Evolutionary conservation across 768 basidiomycete species (phyloP).

Genomic region (Cystofilobasidium macerans): DNA sequence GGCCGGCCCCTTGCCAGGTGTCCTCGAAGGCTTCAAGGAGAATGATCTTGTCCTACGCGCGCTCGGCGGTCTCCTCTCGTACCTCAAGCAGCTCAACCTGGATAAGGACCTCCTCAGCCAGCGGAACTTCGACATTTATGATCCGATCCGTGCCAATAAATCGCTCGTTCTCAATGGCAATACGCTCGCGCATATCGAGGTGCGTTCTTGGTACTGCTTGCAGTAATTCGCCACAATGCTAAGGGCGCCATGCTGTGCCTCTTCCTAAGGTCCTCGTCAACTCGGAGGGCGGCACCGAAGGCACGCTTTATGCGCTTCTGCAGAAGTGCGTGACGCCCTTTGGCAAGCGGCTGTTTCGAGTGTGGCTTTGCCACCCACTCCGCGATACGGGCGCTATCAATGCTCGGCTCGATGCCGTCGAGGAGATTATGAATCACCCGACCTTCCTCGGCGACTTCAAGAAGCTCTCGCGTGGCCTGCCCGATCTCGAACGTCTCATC

Average conservation of each 20-base stretch:
- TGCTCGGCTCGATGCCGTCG: constrained; percentile 81
- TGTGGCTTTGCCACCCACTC: constrained; percentile 91
- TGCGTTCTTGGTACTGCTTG: constrained; percentile 36
- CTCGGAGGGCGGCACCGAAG: constrained; percentile 85
- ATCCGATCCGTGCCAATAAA: constrained; percentile 83
- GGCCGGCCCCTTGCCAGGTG: constrained; percentile 47
- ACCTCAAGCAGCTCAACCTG: constrained; percentile 83
- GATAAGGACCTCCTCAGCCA: constrained; percentile 89
- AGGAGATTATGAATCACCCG: constrained; percentile 73
- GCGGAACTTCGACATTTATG: constrained; percentile 95
- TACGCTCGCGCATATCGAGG: constrained; percentile 88
- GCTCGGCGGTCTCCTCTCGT: constrained; percentile 87
- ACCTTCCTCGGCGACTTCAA: constrained; percentile 67
- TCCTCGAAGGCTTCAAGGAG: constrained; percentile 61
- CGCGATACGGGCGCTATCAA: constrained; percentile 74
- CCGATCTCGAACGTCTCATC: constrained; percentile 67
- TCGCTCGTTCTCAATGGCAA: constrained; percentile 85
- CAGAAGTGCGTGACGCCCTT: constrained; percentile 81
- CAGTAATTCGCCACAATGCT: too few relatives aligned
- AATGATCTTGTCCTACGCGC: constrained; percentile 64
- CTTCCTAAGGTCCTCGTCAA: constrained; percentile 82
- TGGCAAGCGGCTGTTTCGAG: constrained; percentile 88
- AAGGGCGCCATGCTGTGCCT: too few relatives aligned
- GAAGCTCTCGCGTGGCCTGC: constrained; percentile 52
- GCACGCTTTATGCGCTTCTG: constrained; percentile 71